Base-by-base conservation (phyloP, 208 protist genomes). In the Trypanosoma grayi region DNA sequence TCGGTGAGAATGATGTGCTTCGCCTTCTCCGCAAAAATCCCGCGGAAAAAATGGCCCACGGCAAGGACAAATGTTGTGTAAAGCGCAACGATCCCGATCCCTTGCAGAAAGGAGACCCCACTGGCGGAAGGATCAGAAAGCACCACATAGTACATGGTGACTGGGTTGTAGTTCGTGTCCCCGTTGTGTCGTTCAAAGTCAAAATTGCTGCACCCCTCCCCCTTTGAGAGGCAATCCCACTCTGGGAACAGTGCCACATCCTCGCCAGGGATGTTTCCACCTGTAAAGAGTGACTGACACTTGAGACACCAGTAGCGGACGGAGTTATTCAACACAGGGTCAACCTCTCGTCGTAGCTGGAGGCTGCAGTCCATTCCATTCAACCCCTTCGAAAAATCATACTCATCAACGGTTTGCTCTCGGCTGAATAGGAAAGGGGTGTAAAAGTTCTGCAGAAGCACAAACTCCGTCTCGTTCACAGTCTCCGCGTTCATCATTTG, bases 41-140 rank as follows among this genome's bases (percentile, higher is more conserved):
- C 76, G 13, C 85, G 75, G 50, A 94, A 76, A 40, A 92, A 58
- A 6, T 77, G 73, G 0, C 79, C 83, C 0, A 94, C 41, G n/a
- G 83, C 81, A 28, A 94, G 55, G 10, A 94, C 83, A 57, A 94
- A 87, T 11, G 88, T 94, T 31, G 85, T 85, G 70, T 93, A 94
- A 24, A 92, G 55, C 28, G 88, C 85, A 24, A 94, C 69, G 31
- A 92, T 83, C 46, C 85, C 79, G 31, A 91, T 66, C 39, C 74
- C 65, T 37, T 77, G 75, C 39, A 94, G 65, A n/a, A 85, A 71
- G 9, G 78, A 69, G 25, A 88, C 60, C 31, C 73, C 75, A 53
- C 70, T 68, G 16, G 77, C 75, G 4, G 84, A 71, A 10, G 60
- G 55, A 58, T 89, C 81, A 0, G 81, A 85, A 9, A 91, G 36